Conservation (phyloP, 2,329 filamentous ascomycete species). For the Cordyceps militaris region DNA sequence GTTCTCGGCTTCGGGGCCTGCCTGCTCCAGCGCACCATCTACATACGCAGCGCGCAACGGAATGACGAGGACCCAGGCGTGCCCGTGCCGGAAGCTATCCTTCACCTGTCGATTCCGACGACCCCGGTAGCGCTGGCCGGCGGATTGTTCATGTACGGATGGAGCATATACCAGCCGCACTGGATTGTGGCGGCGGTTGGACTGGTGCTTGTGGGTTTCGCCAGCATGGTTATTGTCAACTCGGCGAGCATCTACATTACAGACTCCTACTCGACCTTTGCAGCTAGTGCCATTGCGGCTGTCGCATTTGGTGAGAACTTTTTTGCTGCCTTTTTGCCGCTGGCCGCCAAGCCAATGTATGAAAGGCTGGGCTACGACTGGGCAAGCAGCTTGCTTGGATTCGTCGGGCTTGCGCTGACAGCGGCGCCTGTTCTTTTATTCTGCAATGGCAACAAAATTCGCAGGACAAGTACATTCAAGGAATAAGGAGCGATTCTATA, state of each 20-base stretch:
- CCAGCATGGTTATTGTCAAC: constrained; percentile 13
- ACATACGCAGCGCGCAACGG: neutral
- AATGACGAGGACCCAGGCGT: constrained; percentile 8
- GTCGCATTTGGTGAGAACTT: constrained; percentile 15
- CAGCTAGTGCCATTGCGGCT: constrained; percentile 14
- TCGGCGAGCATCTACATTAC: constrained; percentile 14
- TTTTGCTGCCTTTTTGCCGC: constrained; percentile 13
- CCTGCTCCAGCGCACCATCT: constrained; percentile 7
- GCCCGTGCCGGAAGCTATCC: constrained; percentile 12
- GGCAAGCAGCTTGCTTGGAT: constrained; percentile 14
- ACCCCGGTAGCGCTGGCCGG: constrained; percentile 12
- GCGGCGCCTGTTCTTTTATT: constrained; percentile 11
- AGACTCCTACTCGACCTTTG: constrained; percentile 11
- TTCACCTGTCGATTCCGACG: constrained; percentile 12
- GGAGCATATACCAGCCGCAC: constrained; percentile 13
- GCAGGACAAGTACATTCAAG: constrained; percentile 10
- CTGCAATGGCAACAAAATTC: constrained; percentile 6
- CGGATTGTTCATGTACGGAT: constrained; percentile 15
- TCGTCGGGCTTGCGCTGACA: constrained; percentile 11
- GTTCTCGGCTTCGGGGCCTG: constrained; percentile 10
- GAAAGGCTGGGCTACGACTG: constrained; percentile 9
- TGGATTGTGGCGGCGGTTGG: constrained; percentile 13
- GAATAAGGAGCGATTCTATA: neutral
- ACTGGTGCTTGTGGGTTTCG: constrained; percentile 12
- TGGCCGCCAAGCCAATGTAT: constrained; percentile 16